Evolutionary conservation across 345 rosid genomes (phyloP).

Genomic region (Sapria himalayana): DNA sequence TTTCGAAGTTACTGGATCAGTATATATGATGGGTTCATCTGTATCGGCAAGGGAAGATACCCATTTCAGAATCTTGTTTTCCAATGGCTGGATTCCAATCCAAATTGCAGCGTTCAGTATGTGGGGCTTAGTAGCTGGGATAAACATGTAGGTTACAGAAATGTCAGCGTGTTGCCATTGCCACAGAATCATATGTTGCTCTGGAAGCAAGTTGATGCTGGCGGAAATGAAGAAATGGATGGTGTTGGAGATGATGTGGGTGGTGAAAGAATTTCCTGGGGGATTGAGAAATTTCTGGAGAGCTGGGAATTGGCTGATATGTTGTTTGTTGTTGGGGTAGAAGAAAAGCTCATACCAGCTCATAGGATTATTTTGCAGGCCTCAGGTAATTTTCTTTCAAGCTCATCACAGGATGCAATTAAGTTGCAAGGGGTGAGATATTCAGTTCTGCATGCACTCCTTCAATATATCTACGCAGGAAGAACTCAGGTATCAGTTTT

Average conservation of each 20-base stretch:
- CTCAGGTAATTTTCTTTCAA: constrained; percentile 42
- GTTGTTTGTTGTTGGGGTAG: constrained; percentile 45
- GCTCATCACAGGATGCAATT: constrained; percentile 27
- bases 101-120: constrained; percentile 61
- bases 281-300: constrained; percentile 67
- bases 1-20: constrained; percentile 93
- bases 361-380: constrained; percentile 78
- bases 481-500: constrained; percentile 47
- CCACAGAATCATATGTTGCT: constrained; percentile 49
- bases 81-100: constrained; percentile 75
- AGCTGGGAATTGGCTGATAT: constrained; percentile 59
- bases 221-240: constrained; percentile 28
- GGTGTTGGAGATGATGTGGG: constrained; percentile 25
- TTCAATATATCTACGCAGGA: constrained; percentile 59
- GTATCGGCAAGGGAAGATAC: constrained; percentile 77
- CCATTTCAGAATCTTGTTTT: constrained; percentile 89
- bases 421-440: constrained; percentile 29
- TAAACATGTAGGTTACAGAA: constrained; percentile 87
- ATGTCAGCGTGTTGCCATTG: constrained; percentile 72
- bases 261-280: constrained; percentile 33
- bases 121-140: constrained; percentile 95
- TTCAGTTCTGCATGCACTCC: constrained; percentile 53
- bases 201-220: constrained; percentile 71
- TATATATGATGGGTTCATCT: constrained; percentile 73
- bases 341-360: constrained; percentile 51